phyloP scores from a whole-genome alignment of 2,329 filamentous ascomycete species.

The Trichoderma atrobrunneum region DNA sequence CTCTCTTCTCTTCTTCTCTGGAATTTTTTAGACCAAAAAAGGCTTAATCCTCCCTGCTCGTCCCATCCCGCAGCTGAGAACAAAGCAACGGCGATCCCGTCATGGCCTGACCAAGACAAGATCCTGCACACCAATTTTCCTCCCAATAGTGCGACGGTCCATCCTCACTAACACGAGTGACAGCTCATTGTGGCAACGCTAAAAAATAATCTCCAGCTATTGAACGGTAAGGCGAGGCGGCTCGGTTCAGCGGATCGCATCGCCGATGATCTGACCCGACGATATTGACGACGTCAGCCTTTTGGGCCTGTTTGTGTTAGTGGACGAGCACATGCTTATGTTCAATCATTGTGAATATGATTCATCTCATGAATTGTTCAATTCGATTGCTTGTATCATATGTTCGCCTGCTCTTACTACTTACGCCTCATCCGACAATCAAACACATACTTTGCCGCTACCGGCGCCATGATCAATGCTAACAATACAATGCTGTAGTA shows the following conservation, averaged over 20 bases:
- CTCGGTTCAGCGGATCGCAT: conserved; percentile 8
- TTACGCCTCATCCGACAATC: neutral
- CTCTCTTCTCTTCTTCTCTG: neutral
- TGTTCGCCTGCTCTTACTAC: neutral
- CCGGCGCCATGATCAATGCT: neutral
- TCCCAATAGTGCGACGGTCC: neutral
- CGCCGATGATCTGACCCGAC: conserved; percentile 27
- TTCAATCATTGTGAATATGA: neutral
- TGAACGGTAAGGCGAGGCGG: neutral
- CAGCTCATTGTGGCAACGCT: conserved; percentile 15
- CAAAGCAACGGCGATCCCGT: neutral
- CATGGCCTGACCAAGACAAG: neutral
- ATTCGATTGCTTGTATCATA: neutral
- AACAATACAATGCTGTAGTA: neutral
- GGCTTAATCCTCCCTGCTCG: neutral
- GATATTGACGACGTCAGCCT: neutral
- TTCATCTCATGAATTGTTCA: neutral
- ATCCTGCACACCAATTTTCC: neutral
- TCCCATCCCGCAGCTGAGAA: neutral
- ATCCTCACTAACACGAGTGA: neutral
- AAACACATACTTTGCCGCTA: neutral
- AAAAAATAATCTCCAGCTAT: neutral
- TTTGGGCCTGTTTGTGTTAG: neutral
- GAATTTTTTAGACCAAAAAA: neutral
- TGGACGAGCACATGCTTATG: neutral